A percentile compares a stretch with the other conserved stretches of the same genome.
phyloP scores from a whole-genome alignment of 2,329 filamentous ascomycete genomes.

The Cladosporium sp. region DNA sequence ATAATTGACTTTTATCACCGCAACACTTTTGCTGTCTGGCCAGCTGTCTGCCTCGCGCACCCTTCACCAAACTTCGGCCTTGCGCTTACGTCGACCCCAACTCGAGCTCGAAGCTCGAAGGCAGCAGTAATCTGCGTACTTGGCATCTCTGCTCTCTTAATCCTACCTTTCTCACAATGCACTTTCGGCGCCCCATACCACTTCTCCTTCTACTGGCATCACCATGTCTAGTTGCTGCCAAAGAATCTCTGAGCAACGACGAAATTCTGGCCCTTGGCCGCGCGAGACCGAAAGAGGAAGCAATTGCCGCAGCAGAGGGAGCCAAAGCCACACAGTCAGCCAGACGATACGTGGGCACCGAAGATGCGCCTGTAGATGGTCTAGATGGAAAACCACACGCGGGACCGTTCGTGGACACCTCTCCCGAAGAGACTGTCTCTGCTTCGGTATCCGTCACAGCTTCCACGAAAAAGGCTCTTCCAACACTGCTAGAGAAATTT shows the following conservation, averaged over 20 bases:
- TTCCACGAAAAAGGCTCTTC: constrained; percentile 28
- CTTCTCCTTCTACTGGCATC: constrained; percentile 54
- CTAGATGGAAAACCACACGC: constrained; percentile 90
- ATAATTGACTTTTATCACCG: not conserved
- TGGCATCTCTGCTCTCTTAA: too few relatives aligned
- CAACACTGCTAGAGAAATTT: constrained; percentile 29
- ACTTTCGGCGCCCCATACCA: constrained; percentile 46
- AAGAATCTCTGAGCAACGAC: constrained; percentile 22
- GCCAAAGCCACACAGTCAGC: constrained; percentile 24
- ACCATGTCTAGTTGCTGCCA: constrained; percentile 54
- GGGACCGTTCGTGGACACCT: constrained; percentile 68
- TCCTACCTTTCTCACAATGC: constrained; percentile 49
- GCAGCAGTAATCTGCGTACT: not conserved
- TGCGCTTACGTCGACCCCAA: not conserved
- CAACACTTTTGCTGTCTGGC: not conserved
- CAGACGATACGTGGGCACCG: constrained; percentile 51
- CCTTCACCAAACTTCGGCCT: not conserved
- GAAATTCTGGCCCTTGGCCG: constrained; percentile 24
- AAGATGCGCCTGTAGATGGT: constrained; percentile 85
- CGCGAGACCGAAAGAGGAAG: constrained; percentile 6
- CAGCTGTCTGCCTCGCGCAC: not conserved
- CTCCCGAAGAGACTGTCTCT: constrained; percentile 23
- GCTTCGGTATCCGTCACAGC: constrained; percentile 27
- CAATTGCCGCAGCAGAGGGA: not conserved
- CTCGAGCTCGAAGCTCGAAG: not conserved